phyloP scores from a whole-genome alignment of 371 early-diverging fungal species.

The Smittium mucronatum region DNA sequence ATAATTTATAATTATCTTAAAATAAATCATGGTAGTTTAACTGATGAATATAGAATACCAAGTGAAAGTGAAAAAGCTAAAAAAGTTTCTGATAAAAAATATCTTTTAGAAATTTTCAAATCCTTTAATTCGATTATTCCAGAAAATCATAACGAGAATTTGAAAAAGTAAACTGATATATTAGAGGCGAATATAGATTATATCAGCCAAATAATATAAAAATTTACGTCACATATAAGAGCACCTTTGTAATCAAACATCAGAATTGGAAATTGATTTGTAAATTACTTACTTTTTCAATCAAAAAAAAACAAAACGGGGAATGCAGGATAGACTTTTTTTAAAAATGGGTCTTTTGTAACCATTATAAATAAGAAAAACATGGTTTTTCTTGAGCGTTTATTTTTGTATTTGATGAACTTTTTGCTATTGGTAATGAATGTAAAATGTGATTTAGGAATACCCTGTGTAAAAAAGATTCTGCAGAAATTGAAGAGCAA shows the following conservation, averaged over 20 bases:
- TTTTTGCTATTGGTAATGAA: not conserved
- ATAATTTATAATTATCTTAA: not conserved
- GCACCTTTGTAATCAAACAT: not conserved
- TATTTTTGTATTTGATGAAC: not conserved
- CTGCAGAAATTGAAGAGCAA: not conserved
- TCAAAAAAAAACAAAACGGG: not conserved
- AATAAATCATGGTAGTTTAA: not conserved
- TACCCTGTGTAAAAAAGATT: not conserved
- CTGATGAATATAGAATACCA: not conserved
- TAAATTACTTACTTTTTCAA: not conserved
- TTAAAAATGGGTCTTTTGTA: not conserved
- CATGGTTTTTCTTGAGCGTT: not conserved
- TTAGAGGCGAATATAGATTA: not conserved
- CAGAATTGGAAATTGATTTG: not conserved
- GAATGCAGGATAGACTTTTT: not conserved
- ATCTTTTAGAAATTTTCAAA: not conserved
- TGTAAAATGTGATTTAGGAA: not conserved
- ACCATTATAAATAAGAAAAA: not conserved
- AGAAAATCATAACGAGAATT: not conserved
- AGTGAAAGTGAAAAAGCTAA: not conserved
- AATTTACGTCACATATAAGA: not conserved
- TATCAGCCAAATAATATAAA: not conserved
- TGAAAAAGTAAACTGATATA: not conserved
- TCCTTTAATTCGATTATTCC: not conserved
- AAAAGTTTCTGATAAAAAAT: not conserved